Evolutionary conservation across 352 stramenopile species (phyloP).

Genomic region (Globisporangium splendens): DNA sequence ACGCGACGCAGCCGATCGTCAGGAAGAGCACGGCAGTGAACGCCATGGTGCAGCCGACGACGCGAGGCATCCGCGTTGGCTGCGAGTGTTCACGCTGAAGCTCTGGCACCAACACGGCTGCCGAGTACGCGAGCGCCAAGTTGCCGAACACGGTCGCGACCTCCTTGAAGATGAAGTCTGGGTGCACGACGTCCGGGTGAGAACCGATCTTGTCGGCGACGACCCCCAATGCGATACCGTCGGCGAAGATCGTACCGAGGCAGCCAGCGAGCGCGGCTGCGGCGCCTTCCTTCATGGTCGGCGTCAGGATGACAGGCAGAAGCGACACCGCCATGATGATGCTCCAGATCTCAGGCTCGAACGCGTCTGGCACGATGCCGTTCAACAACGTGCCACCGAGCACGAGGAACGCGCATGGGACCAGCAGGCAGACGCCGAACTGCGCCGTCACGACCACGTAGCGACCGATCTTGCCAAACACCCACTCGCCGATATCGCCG

Average conservation of each 20-base stretch:
- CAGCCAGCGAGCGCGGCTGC: slow-evolving; percentile 48
- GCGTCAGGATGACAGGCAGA: slow-evolving; percentile 49
- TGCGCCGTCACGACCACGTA: slow-evolving; percentile 53
- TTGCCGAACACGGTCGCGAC: slow-evolving; percentile 57
- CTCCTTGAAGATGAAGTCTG: slow-evolving; percentile 44
- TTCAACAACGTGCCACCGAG: slow-evolving; percentile 55
- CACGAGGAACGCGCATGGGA: slow-evolving; percentile 56
- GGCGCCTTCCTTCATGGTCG: slow-evolving; percentile 61
- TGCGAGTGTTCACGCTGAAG: slow-evolving; percentile 63
- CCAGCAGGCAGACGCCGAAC: slow-evolving; percentile 53
- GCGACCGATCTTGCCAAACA: slow-evolving; percentile 35
- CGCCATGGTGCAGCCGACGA: slow-evolving; percentile 44
- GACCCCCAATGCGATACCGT: slow-evolving; percentile 43
- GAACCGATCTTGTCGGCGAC: slow-evolving; percentile 37
- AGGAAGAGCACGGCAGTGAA: slow-evolving; percentile 50
- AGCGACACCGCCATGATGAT: slow-evolving; percentile 54
- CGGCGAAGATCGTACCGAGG: slow-evolving; percentile 49
- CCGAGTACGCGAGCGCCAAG: slow-evolving; percentile 52
- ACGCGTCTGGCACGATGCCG: slow-evolving; percentile 45
- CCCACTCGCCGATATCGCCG: slow-evolving; percentile 61
- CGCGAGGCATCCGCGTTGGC: slow-evolving; percentile 48
- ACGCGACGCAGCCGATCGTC: slow-evolving; percentile 40
- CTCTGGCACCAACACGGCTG: slow-evolving; percentile 51
- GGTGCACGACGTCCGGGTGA: slow-evolving; percentile 31
- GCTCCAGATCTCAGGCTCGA: slow-evolving; percentile 50